phyloP scores from a whole-genome alignment of 352 stramenopile genomes.

The Pseudoperonospora humuli region DNA sequence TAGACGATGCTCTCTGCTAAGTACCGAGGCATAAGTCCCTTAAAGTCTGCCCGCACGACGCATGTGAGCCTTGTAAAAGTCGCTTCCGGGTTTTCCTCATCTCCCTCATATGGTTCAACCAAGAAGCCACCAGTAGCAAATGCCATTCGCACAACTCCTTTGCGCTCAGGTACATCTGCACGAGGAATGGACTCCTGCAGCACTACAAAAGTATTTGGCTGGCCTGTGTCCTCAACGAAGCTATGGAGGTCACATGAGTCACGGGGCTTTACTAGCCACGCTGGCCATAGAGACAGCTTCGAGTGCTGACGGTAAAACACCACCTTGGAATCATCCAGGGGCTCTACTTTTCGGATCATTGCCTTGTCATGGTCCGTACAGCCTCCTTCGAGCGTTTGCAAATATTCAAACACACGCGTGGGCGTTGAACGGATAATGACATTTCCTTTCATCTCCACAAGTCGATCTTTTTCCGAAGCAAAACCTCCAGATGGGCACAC shows the following conservation, averaged over 20 bases:
- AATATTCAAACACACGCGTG: constrained; percentile 46
- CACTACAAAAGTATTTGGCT: constrained; percentile 51
- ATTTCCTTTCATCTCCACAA: constrained; percentile 72
- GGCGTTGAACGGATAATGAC: constrained; percentile 41
- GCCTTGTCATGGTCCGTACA: constrained; percentile 27
- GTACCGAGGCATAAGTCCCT: constrained; percentile 52
- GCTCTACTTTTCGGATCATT: constrained; percentile 48
- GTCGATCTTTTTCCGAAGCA: constrained; percentile 31
- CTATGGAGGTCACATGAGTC: constrained; percentile 77
- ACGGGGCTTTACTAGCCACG: constrained; percentile 70
- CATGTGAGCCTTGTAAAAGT: constrained; percentile 41
- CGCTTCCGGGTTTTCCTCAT: constrained; percentile 11
- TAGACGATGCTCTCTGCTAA: constrained; percentile 72
- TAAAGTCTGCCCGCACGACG: constrained; percentile 52
- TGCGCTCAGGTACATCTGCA: constrained; percentile 56
- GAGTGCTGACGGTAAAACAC: constrained; percentile 62
- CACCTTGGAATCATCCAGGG: constrained; percentile 50
- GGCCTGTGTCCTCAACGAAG: constrained; percentile 65
- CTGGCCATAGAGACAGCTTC: constrained; percentile 68
- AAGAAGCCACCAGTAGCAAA: constrained; percentile 65
- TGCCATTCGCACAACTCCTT: constrained; percentile 63
- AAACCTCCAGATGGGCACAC: constrained; percentile 15
- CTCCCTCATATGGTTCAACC: constrained; percentile 37
- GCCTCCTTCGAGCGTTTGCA: constrained; percentile 45
- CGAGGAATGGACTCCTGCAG: constrained; percentile 61